Conservation (phyloP, 2,329 filamentous ascomycete genomes). For the Penicillium sp. region DNA sequence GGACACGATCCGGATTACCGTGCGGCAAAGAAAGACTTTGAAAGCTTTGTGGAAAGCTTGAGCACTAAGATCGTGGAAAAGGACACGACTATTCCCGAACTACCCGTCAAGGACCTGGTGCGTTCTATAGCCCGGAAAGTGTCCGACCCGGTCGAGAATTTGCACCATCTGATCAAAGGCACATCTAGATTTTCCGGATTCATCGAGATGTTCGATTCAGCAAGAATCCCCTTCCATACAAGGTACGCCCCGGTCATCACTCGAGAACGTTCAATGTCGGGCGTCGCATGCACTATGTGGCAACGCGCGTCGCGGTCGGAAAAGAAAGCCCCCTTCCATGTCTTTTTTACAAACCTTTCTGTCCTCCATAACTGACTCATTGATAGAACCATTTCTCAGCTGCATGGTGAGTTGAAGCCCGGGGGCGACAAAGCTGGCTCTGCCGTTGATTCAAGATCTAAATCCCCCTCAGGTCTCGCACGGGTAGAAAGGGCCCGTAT, state of each 20-base stretch:
- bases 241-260: conserved; percentile 50
- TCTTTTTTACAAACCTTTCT: conserved; percentile 8
- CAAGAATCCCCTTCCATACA: conserved; percentile 81
- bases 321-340: no score
- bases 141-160: no score
- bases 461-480: conserved; percentile 57
- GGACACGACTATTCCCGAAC: conserved; percentile 78
- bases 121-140: not conserved
- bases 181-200: conserved; percentile 65
- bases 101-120: conserved; percentile 76
- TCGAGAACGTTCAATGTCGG: not conserved
- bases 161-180: not conserved
- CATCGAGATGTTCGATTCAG: conserved; percentile 81
- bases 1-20: conserved; percentile 76
- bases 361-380: conserved; percentile 18
- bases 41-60: conserved; percentile 67
- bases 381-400: conserved; percentile 71
- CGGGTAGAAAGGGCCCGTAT: conserved; percentile 79
- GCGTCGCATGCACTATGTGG: no score
- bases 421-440: not conserved
- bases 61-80: conserved; percentile 63
- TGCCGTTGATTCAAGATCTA: conserved; percentile 10
- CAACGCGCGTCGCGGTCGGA: no score
- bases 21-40: conserved; percentile 71
- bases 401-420: conserved; percentile 54